Percentiles rank a stretch among this genome's conserved stretches.
Conservation (phyloP, 495 filamentous ascomycete species). For the Neurospora tetraspora region DNA sequence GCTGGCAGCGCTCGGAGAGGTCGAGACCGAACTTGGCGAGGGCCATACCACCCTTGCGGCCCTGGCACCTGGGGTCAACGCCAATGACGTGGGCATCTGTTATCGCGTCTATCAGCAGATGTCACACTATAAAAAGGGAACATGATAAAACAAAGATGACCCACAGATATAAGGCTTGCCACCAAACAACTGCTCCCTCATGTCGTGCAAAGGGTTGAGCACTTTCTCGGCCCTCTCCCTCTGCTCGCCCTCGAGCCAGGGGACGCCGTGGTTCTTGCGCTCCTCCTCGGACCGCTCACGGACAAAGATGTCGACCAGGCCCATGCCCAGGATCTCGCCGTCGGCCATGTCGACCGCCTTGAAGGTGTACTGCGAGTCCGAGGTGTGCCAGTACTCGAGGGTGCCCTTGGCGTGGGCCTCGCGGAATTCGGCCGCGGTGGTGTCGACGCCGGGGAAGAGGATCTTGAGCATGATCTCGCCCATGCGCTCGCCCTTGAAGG, state of each 20-base stretch:
- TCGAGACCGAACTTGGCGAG: constrained; percentile 34
- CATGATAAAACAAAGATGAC: background rate
- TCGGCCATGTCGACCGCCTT: constrained; percentile 27
- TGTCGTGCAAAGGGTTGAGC: constrained; percentile 18
- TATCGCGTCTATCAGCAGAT: too few relatives aligned
- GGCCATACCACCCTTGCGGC: constrained; percentile 28
- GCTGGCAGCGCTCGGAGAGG: constrained; percentile 25
- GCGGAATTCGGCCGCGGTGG: constrained; percentile 18
- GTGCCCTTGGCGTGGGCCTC: constrained; percentile 20
- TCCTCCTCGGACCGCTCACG: constrained; percentile 15
- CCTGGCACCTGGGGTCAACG: constrained; percentile 26
- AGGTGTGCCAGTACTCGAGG: constrained; percentile 21
- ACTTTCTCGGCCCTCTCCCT: constrained; percentile 20
- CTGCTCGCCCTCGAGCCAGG: constrained; percentile 20
- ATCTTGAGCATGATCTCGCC: constrained; percentile 21
- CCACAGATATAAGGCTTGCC: constrained; percentile 18
- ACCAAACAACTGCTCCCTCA: constrained; percentile 20
- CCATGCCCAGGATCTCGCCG: constrained; percentile 24
- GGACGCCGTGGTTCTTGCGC: constrained; percentile 19
- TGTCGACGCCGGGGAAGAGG: constrained; percentile 20
- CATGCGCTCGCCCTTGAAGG: constrained; percentile 23
- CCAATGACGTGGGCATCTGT: constrained; percentile 23
- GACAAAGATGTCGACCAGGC: constrained; percentile 17
- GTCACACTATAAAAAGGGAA: background rate
- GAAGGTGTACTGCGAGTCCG: constrained; percentile 23